Evolutionary conservation across 805 yeast genomes (phyloP).

Genomic region (Cyberlindnera maclurae): DNA sequence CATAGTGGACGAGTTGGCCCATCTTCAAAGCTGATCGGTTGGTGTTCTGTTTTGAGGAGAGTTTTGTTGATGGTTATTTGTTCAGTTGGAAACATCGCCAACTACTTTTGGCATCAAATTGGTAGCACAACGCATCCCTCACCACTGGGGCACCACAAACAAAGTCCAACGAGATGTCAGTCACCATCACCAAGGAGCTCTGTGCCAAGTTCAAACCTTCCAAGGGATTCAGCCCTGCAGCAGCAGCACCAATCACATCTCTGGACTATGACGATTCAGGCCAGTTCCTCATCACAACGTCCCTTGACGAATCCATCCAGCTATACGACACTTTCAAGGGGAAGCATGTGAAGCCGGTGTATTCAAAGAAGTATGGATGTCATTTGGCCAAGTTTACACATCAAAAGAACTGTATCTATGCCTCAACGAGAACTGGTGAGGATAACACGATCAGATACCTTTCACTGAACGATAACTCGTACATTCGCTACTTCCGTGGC

Average conservation of each 20-base stretch:
- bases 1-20: slow-evolving; percentile 62
- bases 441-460: slow-evolving; percentile 73
- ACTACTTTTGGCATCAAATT: no score
- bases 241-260: slow-evolving; percentile 46
- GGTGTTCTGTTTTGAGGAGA: no score
- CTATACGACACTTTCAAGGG: slow-evolving; percentile 73
- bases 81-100: no score
- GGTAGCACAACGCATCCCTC: no score
- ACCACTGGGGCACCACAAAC: no score
- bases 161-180: no score
- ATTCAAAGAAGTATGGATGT: slow-evolving; percentile 88
- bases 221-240: slow-evolving; percentile 45
- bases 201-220: slow-evolving; percentile 28
- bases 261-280: slow-evolving; percentile 84
- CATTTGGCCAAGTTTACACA: slow-evolving; percentile 82
- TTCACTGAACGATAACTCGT: slow-evolving; percentile 70
- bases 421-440: slow-evolving; percentile 63
- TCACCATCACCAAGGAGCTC: slow-evolving; percentile 1
- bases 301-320: slow-evolving; percentile 78
- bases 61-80: no score
- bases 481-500: slow-evolving; percentile 79
- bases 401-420: slow-evolving; percentile 66
- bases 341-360: slow-evolving; percentile 56
- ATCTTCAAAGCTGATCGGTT: background rate
- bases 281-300: slow-evolving; percentile 63